These are phyloP conservation scores for Neonectria ditissima DNA, from an alignment of 2,329 filamentous ascomycete genomes.

Conservation along the genomic window DNA sequence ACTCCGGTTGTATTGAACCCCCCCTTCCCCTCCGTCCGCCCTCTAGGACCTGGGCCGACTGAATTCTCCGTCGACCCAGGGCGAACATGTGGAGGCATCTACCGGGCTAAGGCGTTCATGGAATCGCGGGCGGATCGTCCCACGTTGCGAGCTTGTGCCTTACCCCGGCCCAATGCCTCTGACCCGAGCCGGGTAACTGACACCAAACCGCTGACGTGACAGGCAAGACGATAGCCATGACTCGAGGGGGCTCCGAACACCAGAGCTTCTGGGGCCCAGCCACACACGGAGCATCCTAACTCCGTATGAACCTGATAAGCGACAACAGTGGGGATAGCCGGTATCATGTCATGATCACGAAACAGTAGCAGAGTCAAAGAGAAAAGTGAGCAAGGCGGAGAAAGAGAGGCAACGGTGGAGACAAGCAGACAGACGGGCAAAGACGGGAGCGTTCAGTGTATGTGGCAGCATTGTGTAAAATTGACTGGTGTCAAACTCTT, in stretches of 20 bases:
- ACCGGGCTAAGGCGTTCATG: slow-evolving; percentile 14
- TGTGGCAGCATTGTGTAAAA: slow-evolving; percentile 44
- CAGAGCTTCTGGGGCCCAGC: not conserved
- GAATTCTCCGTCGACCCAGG: slow-evolving; percentile 39
- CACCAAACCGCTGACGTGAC: slow-evolving; percentile 7
- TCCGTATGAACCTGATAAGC: not conserved
- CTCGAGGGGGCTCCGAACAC: slow-evolving; percentile 13
- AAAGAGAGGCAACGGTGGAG: too few species aligned
- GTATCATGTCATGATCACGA: not conserved
- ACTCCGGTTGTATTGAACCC: not conserved
- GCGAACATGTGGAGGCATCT: slow-evolving; percentile 20
- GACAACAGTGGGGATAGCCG: not conserved
- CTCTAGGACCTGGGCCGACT: slow-evolving; percentile 36
- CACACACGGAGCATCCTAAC: not conserved
- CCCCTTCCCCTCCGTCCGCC: too few species aligned
- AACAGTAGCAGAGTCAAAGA: not conserved
- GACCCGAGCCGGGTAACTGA: slow-evolving; percentile 3
- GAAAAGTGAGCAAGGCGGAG: not conserved
- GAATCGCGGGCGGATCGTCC: slow-evolving; percentile 29
- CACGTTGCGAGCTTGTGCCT: slow-evolving; percentile 15
- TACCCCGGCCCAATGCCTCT: slow-evolving; percentile 7
- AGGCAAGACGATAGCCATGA: slow-evolving; percentile 15
- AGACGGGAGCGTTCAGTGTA: not conserved
- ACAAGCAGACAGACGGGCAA: too few species aligned
- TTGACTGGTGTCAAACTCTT: slow-evolving; percentile 40